Evolutionary conservation across 805 yeast genomes (phyloP).

Genomic region (Grigorovia yakushimaensis): DNA sequence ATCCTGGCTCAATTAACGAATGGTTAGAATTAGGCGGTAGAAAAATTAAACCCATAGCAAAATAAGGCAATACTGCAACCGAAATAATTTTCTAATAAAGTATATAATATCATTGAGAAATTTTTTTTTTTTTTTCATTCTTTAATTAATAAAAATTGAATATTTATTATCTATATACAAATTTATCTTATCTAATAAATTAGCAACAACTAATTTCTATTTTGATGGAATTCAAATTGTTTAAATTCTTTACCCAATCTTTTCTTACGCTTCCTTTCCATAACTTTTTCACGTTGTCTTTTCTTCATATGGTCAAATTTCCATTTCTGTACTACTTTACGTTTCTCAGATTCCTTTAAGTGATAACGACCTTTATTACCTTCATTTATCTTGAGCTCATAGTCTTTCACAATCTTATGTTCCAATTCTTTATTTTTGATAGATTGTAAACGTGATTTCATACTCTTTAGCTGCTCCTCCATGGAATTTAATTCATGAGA

Average conservation of each 20-base stretch:
- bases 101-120: not conserved
- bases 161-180: no score
- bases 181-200: not conserved
- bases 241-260: constrained; percentile 72
- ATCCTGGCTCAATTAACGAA: constrained; percentile 78
- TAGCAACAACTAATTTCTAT: not conserved
- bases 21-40: constrained; percentile 43
- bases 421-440: constrained; percentile 70
- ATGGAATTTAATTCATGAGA: constrained; percentile 42
- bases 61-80: no score
- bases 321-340: constrained; percentile 67
- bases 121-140: not conserved
- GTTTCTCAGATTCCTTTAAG: constrained; percentile 59
- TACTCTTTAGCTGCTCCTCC: constrained; percentile 49
- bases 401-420: constrained; percentile 49
- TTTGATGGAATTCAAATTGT: constrained; percentile 34
- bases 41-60: constrained; percentile 9
- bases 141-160: not conserved
- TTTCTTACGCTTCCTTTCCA: constrained; percentile 83
- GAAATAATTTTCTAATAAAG: not conserved
- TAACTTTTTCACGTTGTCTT: constrained; percentile 64
- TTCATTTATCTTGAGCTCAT: constrained; percentile 45
- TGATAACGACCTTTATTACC: constrained; percentile 44
- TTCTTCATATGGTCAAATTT: constrained; percentile 67
- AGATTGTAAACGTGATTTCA: constrained; percentile 57